phyloP scores from a whole-genome alignment of 2,329 filamentous ascomycete genomes.

The Botryosphaeria agaves region DNA sequence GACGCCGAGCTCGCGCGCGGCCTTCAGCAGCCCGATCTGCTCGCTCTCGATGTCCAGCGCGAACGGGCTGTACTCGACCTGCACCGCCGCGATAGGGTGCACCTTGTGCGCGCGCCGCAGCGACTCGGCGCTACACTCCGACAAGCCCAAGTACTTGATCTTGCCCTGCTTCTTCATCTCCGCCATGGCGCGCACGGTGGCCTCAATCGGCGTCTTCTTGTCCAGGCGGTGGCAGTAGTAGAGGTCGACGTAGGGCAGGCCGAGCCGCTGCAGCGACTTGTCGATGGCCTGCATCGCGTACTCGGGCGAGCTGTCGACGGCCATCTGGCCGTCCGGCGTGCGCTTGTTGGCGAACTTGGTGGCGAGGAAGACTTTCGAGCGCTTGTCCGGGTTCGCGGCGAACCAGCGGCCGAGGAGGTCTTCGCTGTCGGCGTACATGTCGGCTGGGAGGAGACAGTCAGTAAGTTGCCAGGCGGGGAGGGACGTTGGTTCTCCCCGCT shows the following conservation, averaged over 20 bases:
- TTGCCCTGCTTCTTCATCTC: conserved; percentile 34
- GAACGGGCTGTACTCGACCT: conserved; percentile 38
- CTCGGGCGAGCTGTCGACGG: conserved; percentile 22
- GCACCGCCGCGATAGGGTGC: conserved; percentile 32
- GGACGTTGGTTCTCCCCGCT: neutral
- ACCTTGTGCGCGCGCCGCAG: conserved; percentile 34
- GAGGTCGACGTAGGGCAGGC: conserved; percentile 22
- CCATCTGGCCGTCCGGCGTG: conserved; percentile 20
- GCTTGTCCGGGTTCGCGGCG: conserved; percentile 26
- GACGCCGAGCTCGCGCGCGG: conserved; percentile 40
- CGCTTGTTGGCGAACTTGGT: conserved; percentile 32
- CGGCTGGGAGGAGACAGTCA: conserved; percentile 15
- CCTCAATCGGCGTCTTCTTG: conserved; percentile 25
- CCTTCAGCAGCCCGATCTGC: conserved; percentile 31
- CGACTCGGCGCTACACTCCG: conserved; percentile 31
- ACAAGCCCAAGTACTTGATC: conserved; percentile 39
- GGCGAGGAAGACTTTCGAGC: conserved; percentile 32
- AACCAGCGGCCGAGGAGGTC: conserved; percentile 20
- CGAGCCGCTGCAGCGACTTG: conserved; percentile 22
- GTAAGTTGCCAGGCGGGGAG: no score
- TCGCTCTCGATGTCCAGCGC: conserved; percentile 40
- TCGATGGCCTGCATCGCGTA: conserved; percentile 21
- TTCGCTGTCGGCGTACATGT: conserved; percentile 24
- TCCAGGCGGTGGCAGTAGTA: conserved; percentile 28
- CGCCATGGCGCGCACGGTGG: conserved; percentile 32